These are phyloP conservation scores for Colletotrichum musicola DNA, from an alignment of 2,329 filamentous ascomycete genomes.

Conservation along the genomic window DNA sequence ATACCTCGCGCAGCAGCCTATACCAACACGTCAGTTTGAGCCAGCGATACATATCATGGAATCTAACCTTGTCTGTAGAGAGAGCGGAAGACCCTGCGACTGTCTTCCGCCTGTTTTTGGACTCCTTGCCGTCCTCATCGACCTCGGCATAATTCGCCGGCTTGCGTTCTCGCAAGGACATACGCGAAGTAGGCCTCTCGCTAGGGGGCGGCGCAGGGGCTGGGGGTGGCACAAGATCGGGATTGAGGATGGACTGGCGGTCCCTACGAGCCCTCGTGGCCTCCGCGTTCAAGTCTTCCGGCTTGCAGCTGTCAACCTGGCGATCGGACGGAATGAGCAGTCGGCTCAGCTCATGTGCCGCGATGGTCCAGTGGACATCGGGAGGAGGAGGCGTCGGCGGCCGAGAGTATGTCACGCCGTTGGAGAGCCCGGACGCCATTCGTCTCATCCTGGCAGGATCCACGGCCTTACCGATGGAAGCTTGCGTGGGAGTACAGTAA, in stretches of 20 bases:
- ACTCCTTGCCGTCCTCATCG: slow-evolving; percentile 55
- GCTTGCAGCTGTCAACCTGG: slow-evolving; percentile 79
- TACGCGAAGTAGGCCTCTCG: slow-evolving; percentile 67
- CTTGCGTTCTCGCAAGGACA: slow-evolving; percentile 81
- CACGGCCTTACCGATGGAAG: slow-evolving; percentile 84
- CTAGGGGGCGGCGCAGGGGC: slow-evolving; percentile 44
- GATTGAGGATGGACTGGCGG: slow-evolving; percentile 66
- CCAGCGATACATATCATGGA: neutral
- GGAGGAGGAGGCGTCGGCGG: slow-evolving; percentile 78
- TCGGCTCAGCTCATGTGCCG: slow-evolving; percentile 85
- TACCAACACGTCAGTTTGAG: slow-evolving; percentile 33
- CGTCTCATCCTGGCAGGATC: slow-evolving; percentile 75
- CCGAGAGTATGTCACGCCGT: slow-evolving; percentile 54
- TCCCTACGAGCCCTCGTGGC: slow-evolving; percentile 74
- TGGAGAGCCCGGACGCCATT: slow-evolving; percentile 68
- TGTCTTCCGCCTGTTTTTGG: slow-evolving; percentile 70
- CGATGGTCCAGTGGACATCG: slow-evolving; percentile 86
- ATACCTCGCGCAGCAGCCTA: slow-evolving; percentile 52
- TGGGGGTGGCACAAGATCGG: slow-evolving; percentile 48
- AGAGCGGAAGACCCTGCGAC: slow-evolving; percentile 66
- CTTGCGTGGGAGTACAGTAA: slow-evolving; percentile 89
- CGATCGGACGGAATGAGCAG: slow-evolving; percentile 82
- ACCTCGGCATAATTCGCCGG: slow-evolving; percentile 66
- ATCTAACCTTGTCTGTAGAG: slow-evolving; percentile 56
- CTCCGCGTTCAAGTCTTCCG: slow-evolving; percentile 83